phyloP scores from a whole-genome alignment of 352 stramenopile genomes.

The Pythium biforme region DNA sequence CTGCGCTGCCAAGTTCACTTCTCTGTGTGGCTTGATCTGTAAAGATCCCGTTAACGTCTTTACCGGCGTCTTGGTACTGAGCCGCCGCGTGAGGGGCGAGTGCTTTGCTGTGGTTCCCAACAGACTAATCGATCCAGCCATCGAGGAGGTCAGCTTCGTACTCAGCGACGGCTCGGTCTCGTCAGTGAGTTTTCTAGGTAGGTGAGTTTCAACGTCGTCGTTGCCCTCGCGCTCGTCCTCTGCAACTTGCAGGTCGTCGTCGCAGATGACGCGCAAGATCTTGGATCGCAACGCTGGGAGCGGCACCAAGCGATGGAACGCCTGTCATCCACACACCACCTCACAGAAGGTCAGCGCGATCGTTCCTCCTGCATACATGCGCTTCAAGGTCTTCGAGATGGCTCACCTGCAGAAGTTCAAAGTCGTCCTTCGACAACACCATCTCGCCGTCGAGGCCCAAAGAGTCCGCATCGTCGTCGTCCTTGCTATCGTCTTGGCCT shows the following conservation, averaged over 20 bases:
- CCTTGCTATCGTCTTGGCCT: background rate
- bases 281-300: slow-evolving; percentile 49
- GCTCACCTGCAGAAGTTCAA: slow-evolving; percentile 47
- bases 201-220: background rate
- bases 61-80: slow-evolving; percentile 27
- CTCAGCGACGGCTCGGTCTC: background rate
- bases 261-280: slow-evolving; percentile 51
- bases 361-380: background rate
- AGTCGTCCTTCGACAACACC: slow-evolving; percentile 49
- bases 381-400: background rate
- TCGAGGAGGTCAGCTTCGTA: background rate
- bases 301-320: slow-evolving; percentile 53
- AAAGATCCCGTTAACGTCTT: background rate
- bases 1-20: slow-evolving; percentile 39
- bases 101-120: slow-evolving; percentile 1
- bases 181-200: background rate
- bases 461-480: slow-evolving; percentile 11
- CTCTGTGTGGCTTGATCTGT: slow-evolving; percentile 38
- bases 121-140: background rate
- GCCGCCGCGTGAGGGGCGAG: slow-evolving; percentile 34
- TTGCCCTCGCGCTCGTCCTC: slow-evolving; percentile 19
- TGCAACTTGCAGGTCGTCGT: slow-evolving; percentile 52
- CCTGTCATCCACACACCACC: slow-evolving; percentile 8
- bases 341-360: background rate
- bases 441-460: slow-evolving; percentile 34